Evolutionary conservation across 2,329 filamentous ascomycete species (phyloP).

Genomic region (Fusarium sp.): DNA sequence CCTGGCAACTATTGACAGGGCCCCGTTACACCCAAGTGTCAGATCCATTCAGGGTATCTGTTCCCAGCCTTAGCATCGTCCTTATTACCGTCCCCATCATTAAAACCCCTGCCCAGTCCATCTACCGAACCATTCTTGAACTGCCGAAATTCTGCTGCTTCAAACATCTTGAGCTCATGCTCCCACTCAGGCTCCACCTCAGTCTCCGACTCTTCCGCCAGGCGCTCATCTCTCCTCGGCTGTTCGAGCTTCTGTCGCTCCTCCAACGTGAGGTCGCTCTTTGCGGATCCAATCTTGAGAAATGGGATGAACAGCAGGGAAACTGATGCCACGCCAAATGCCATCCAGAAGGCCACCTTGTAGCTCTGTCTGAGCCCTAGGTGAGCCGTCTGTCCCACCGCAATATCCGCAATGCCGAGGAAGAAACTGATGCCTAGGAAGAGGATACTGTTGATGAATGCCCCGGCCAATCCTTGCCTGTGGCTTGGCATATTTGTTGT

Average conservation of each 20-base stretch:
- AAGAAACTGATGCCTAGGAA: conserved; percentile 73
- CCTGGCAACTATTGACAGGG: not conserved
- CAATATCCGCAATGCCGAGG: conserved; percentile 73
- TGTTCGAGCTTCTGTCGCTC: conserved; percentile 39
- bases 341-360: conserved; percentile 43
- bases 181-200: conserved; percentile 12
- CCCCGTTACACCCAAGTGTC: not conserved
- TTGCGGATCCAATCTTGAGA: conserved; percentile 42
- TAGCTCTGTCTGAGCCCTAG: conserved; percentile 48
- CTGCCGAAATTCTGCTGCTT: conserved; percentile 14
- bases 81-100: conserved; percentile 11
- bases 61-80: conserved; percentile 4
- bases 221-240: conserved; percentile 9
- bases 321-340: conserved; percentile 37
- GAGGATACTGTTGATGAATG: conserved; percentile 71
- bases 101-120: conserved; percentile 6
- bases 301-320: conserved; percentile 38
- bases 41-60: conserved; percentile 5
- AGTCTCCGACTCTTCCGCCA: conserved; percentile 14
- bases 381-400: conserved; percentile 55
- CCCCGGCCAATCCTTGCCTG: conserved; percentile 73
- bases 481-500: conserved; percentile 70
- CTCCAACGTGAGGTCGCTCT: conserved; percentile 44
- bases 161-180: conserved; percentile 18
- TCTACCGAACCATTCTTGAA: conserved; percentile 10